phyloP scores from a whole-genome alignment of 176 grass and related monocot species.

The Raddia distichophylla region DNA sequence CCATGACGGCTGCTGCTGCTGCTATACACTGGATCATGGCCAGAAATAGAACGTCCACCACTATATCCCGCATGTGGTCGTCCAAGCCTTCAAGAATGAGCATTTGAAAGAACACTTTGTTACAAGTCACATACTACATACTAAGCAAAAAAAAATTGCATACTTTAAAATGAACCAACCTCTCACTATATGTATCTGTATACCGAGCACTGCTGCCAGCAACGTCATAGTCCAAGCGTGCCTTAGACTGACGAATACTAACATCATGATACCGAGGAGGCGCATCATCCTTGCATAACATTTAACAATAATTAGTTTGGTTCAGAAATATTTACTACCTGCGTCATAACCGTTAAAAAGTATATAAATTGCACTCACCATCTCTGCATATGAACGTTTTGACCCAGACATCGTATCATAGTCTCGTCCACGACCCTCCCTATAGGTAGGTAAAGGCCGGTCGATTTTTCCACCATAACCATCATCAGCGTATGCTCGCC shows the following conservation, averaged over 20 bases:
- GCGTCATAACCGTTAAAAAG: conserved; percentile 10
- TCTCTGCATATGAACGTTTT: conserved; percentile 73
- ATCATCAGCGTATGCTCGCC: conserved; percentile 69
- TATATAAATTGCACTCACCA: conserved; percentile 46
- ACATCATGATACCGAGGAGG: conserved; percentile 68
- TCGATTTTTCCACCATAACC: conserved; percentile 65
- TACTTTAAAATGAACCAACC: conserved; percentile 56
- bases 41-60: conserved; percentile 57
- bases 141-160: background rate
- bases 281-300: conserved; percentile 65
- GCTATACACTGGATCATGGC: conserved; percentile 69
- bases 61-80: conserved; percentile 66
- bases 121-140: conserved; percentile 21
- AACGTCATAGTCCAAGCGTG: conserved; percentile 67
- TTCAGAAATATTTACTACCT: conserved; percentile 1
- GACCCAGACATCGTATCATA: conserved; percentile 74
- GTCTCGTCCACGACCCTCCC: conserved; percentile 65
- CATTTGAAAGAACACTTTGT: conserved; percentile 19
- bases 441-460: conserved; percentile 57
- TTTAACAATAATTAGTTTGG: conserved; percentile 30
- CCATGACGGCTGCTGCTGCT: conserved; percentile 54
- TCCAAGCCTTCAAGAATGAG: conserved; percentile 56
- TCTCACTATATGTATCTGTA: conserved; percentile 67
- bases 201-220: conserved; percentile 64
- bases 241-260: conserved; percentile 62